Evolutionary conservation across 495 filamentous ascomycete genomes (phyloP), one percentile per base, ranked within the genome.

Genomic region (Pseudotulostoma volvatum): DNA sequence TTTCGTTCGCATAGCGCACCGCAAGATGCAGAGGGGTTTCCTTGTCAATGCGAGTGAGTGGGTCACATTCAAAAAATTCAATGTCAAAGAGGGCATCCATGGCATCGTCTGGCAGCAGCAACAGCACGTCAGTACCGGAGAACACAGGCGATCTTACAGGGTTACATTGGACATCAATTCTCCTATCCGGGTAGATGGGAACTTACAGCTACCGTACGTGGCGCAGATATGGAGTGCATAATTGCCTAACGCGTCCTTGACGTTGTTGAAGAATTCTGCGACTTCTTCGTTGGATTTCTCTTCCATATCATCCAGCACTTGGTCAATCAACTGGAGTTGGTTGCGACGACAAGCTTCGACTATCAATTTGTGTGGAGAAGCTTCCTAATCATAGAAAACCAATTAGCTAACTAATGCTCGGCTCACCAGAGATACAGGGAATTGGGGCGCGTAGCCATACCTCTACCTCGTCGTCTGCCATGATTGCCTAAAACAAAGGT

Each of bases 81-180:
- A 93, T 85, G 66, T 97, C 92, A 42, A 97, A 88, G 35, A 97
- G 75, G 34, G 71, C 44, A 60, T 97, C 90, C 62, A 96, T 81
- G 15, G 84, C 71, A 46, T 95, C 88, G 64, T 92, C 82, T 86
- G 38, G 31, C 40, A 32, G 30, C 28, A 9, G 11, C 13, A 16
- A n/a, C n/a, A n/a, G n/a, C n/a, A n/a, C n/a, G n/a, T n/a, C n/a
- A n/a, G n/a, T n/a, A n/a, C n/a, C n/a, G n/a, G n/a, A n/a, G n/a
- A n/a, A n/a, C n/a, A n/a, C n/a, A n/a, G n/a, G n/a, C n/a, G n/a
- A n/a, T n/a, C n/a, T n/a, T n/a, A n/a, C n/a, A n/a, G n/a, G n/a
- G n/a, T n/a, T n/a, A n/a, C n/a, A n/a, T n/a, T n/a, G n/a, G n/a
- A n/a, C n/a, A n/a, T n/a, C n/a, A n/a, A n/a, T n/a, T n/a, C n/a